A percentile compares a stretch with the other conserved stretches of the same genome.
These are phyloP conservation scores for Knoxia roxburghii DNA, from an alignment of 257 asterid genomes.

Conservation along the genomic window DNA sequence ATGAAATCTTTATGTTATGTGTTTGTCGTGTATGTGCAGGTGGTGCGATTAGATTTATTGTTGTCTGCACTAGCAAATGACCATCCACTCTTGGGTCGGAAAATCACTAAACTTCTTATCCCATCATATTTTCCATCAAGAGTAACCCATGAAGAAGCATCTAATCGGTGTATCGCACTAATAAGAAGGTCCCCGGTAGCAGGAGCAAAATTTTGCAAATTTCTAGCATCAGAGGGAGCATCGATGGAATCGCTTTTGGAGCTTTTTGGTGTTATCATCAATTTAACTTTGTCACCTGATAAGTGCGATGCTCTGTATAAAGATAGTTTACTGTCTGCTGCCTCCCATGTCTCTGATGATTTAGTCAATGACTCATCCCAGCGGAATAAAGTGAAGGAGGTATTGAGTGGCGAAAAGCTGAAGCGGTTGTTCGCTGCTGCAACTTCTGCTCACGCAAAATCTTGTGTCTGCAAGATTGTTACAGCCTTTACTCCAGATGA, in stretches of 20 bases:
- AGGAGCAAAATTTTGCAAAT: conserved; percentile 93
- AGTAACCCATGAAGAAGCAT: conserved; percentile 75
- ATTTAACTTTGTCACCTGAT: conserved; percentile 41
- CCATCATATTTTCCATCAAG: conserved; percentile 86
- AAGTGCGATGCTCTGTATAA: conserved; percentile 45
- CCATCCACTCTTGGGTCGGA: conserved; percentile 67
- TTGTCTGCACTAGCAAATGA: conserved; percentile 71
- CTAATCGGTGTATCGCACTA: conserved; percentile 73
- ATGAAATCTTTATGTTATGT: conserved; percentile 5
- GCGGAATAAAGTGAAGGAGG: conserved; percentile 47
- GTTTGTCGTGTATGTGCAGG: conserved; percentile 42
- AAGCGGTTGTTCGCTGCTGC: conserved; percentile 67
- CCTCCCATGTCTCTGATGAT: conserved; percentile 59
- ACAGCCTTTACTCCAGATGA: conserved; percentile 49
- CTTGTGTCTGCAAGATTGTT: conserved; percentile 66
- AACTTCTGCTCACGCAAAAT: conserved; percentile 62
- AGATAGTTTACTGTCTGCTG: conserved; percentile 68
- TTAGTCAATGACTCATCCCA: conserved; percentile 51
- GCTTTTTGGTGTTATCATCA: conserved; percentile 53
- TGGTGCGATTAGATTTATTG: conserved; percentile 56
- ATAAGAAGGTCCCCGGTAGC: conserved; percentile 78
- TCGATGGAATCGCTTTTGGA: conserved; percentile 55
- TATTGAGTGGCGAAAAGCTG: conserved; percentile 52
- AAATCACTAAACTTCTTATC: conserved; percentile 81
- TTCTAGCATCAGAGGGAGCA: conserved; percentile 70